These are phyloP conservation scores for Linnemannia hyalina DNA, from an alignment of 192 early-diverging fungal genomes.

Conservation along the genomic window DNA sequence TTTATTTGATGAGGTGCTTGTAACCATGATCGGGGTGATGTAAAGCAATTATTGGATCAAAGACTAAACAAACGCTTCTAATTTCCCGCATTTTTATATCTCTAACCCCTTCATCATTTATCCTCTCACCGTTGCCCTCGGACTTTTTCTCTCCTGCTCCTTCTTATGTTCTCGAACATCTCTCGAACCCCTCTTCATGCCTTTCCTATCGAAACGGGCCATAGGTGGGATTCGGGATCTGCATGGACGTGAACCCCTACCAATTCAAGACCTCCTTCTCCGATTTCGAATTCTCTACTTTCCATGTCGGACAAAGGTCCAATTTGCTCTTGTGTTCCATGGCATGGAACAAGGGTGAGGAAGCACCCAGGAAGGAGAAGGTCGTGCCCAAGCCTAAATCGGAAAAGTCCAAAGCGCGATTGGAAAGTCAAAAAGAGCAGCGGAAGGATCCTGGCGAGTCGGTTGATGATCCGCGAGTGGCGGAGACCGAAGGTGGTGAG, in stretches of 20 bases:
- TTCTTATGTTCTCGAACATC: background rate
- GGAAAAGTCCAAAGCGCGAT: background rate
- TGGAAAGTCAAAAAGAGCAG: background rate
- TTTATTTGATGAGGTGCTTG: too few relatives aligned
- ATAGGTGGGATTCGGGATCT: constrained; percentile 83
- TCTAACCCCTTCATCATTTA: too few relatives aligned
- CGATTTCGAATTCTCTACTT: constrained; percentile 79
- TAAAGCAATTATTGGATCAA: too few relatives aligned
- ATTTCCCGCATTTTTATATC: too few relatives aligned
- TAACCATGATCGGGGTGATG: too few relatives aligned
- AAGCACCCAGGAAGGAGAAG: constrained; percentile 32
- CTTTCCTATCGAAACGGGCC: background rate
- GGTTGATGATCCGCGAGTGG: background rate
- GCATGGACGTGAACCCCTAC: constrained; percentile 90
- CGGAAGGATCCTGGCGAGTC: background rate
- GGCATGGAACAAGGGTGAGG: constrained; percentile 73
- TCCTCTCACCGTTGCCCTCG: too few relatives aligned
- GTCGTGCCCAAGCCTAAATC: constrained; percentile 14
- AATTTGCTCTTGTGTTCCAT: constrained; percentile 72
- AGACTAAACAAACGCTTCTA: too few relatives aligned
- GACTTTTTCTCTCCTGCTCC: too few relatives aligned
- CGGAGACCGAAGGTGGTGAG: background rate
- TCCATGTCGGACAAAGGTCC: constrained; percentile 63
- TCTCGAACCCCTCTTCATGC: background rate
- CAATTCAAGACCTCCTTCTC: constrained; percentile 73